A percentile compares a stretch with the other conserved stretches of the same genome.
Evolutionary conservation across 768 basidiomycete genomes (phyloP).

Genomic region (Xerocomellus dryophilus): DNA sequence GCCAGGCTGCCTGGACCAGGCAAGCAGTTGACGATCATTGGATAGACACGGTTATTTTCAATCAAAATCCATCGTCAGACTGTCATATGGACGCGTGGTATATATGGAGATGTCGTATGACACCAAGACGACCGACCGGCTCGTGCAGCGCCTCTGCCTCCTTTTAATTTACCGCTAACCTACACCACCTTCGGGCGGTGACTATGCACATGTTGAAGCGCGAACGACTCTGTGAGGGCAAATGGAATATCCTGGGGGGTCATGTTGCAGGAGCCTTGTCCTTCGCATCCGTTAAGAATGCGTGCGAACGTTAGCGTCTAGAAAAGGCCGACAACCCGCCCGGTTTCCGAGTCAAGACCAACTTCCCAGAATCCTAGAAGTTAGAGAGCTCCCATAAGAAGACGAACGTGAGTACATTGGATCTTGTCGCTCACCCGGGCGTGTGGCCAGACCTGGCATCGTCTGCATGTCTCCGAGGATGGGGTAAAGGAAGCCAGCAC

Average conservation of each 20-base stretch:
- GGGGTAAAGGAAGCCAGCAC: conserved; percentile 95
- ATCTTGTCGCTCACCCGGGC: conserved; percentile 59
- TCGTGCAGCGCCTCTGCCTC: background rate
- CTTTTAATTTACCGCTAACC: conserved; percentile 7
- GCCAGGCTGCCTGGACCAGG: conserved; percentile 38
- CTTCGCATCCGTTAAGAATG: conserved; percentile 21
- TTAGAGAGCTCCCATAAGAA: conserved; percentile 14
- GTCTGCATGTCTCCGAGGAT: conserved; percentile 97
- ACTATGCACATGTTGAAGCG: conserved; percentile 41
- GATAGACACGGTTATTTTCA: background rate
- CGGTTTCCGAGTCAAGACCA: conserved; percentile 72
- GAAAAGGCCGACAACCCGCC: conserved; percentile 84
- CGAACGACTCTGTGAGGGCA: conserved; percentile 31
- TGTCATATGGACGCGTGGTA: conserved; percentile 7
- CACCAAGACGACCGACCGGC: background rate
- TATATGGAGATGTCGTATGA: conserved; percentile 8
- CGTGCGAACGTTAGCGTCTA: conserved; percentile 31
- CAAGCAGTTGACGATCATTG: conserved; percentile 7
- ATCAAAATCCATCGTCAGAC: background rate
- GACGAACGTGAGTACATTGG: background rate
- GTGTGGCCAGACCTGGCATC: conserved; percentile 93
- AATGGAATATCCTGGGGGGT: conserved; percentile 21
- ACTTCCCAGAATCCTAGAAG: conserved; percentile 83
- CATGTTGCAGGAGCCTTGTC: background rate
- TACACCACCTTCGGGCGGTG: conserved; percentile 12